These are phyloP conservation scores for Phylloporus arenicola DNA, from an alignment of 768 basidiomycete species.

Conservation along the genomic window DNA sequence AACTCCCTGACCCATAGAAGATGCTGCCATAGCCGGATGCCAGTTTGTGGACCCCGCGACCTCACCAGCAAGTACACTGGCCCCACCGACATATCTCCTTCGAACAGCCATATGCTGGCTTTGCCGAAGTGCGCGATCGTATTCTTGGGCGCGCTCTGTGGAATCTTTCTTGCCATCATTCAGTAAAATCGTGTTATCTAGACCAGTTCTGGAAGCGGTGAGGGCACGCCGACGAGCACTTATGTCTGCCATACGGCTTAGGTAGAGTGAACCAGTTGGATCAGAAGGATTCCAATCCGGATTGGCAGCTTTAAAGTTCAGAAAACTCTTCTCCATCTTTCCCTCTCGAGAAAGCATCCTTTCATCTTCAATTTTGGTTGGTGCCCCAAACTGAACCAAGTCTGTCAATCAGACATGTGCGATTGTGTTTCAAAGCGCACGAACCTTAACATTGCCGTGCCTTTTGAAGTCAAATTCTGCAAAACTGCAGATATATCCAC, in stretches of 20 bases:
- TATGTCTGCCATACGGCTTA: constrained; percentile 75
- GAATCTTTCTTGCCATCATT: constrained; percentile 35
- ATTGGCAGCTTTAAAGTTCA: constrained; percentile 93
- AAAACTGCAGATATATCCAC: constrained; percentile 96
- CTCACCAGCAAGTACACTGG: constrained; percentile 32
- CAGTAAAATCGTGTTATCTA: constrained; percentile 26
- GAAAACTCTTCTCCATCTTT: constrained; percentile 99
- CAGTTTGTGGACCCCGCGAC: constrained; percentile 45
- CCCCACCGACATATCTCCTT: constrained; percentile 33
- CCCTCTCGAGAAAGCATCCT: constrained; percentile 83
- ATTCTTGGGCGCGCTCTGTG: constrained; percentile 59
- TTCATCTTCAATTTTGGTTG: constrained; percentile 58
- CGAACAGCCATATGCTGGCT: constrained; percentile 52
- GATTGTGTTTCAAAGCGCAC: constrained; percentile 14
- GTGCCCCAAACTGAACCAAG: constrained; percentile 72
- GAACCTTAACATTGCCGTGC: constrained; percentile 85
- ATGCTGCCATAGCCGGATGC: constrained; percentile 40
- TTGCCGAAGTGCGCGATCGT: constrained; percentile 69
- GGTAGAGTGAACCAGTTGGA: constrained; percentile 84
- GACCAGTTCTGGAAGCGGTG: constrained; percentile 22
- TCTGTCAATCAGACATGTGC: background rate
- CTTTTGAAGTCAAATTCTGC: constrained; percentile 97
- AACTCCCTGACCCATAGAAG: constrained; percentile 36
- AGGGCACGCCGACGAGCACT: constrained; percentile 41
- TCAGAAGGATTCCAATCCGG: constrained; percentile 95